Conservation (phyloP, 2,329 filamentous ascomycete species). For the Leptographium radiaticola region DNA sequence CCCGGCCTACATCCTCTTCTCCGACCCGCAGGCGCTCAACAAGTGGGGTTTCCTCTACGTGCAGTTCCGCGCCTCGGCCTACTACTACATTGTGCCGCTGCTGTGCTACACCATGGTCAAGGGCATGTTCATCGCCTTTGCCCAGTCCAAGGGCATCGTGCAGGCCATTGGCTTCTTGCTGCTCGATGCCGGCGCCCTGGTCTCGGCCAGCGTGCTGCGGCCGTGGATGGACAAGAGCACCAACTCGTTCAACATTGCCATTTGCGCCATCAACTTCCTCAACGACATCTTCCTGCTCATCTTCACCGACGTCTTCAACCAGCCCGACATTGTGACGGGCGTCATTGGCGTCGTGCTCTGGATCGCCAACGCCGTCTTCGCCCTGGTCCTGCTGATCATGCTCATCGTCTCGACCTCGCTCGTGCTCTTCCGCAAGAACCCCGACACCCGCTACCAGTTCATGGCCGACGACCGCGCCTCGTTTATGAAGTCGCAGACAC, state of each 20-base stretch:
- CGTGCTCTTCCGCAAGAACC: slow-evolving; percentile 72
- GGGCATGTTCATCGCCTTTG: slow-evolving; percentile 69
- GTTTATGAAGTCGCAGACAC: slow-evolving; percentile 79
- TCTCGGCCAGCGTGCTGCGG: slow-evolving; percentile 58
- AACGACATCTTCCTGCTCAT: slow-evolving; percentile 70
- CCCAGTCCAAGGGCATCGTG: slow-evolving; percentile 49
- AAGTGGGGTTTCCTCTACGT: slow-evolving; percentile 91
- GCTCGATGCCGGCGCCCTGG: slow-evolving; percentile 59
- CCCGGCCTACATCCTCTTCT: slow-evolving; percentile 81
- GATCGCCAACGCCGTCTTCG: slow-evolving; percentile 66
- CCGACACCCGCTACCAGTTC: slow-evolving; percentile 74
- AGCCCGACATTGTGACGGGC: slow-evolving; percentile 64
- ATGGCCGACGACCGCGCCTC: slow-evolving; percentile 83
- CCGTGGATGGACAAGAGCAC: slow-evolving; percentile 97
- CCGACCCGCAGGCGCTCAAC: slow-evolving; percentile 71
- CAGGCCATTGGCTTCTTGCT: slow-evolving; percentile 68
- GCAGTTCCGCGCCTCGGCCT: slow-evolving; percentile 76
- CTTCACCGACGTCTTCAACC: slow-evolving; percentile 70
- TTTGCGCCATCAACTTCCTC: slow-evolving; percentile 69
- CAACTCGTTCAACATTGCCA: slow-evolving; percentile 80
- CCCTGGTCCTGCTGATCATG: slow-evolving; percentile 62
- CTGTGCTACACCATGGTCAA: slow-evolving; percentile 64
- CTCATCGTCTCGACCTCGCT: slow-evolving; percentile 53
- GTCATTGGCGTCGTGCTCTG: slow-evolving; percentile 78
- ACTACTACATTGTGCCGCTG: slow-evolving; percentile 73